Percentiles rank a stretch among this genome's conserved stretches.
These are phyloP conservation scores for Epichloe festucae DNA, from an alignment of 2,329 filamentous ascomycete species.

Conservation along the genomic window DNA sequence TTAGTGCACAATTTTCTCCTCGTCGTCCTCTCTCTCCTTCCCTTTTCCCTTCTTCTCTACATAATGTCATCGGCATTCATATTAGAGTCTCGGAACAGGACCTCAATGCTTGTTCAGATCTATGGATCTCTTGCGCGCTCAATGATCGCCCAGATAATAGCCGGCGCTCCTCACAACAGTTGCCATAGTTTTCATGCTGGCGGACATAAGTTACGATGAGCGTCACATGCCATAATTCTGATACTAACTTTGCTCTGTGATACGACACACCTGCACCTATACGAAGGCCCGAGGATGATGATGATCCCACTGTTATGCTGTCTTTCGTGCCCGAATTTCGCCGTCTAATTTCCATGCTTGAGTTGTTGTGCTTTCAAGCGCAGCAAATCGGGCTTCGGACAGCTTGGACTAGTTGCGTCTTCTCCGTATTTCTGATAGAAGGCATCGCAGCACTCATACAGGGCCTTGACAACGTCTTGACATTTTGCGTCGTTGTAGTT, in stretches of 20 bases:
- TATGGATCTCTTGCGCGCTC: constrained; percentile 88
- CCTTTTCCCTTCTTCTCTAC: constrained; percentile 29
- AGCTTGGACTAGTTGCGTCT: constrained; percentile 63
- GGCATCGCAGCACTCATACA: constrained; percentile 86
- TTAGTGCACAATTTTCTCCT: constrained; percentile 13
- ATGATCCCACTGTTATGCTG: neutral
- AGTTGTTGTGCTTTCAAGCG: constrained; percentile 77
- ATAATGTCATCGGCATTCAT: constrained; percentile 79
- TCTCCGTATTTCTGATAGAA: constrained; percentile 78
- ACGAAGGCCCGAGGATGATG: neutral
- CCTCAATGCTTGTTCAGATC: constrained; percentile 89
- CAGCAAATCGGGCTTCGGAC: constrained; percentile 69
- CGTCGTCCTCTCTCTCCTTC: constrained; percentile 5
- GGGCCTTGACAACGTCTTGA: constrained; percentile 59
- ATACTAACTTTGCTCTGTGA: neutral
- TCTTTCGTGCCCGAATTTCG: neutral
- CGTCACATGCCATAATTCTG: constrained; percentile 27
- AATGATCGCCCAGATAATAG: constrained; percentile 84
- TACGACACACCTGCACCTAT: neutral
- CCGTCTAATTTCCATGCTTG: constrained; percentile 20
- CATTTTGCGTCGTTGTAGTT: constrained; percentile 80
- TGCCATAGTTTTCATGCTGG: constrained; percentile 42
- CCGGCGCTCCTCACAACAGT: constrained; percentile 59
- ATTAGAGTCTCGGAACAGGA: constrained; percentile 99
- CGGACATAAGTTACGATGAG: constrained; percentile 30